A percentile compares a stretch with the other conserved stretches of the same genome.
phyloP scores from a whole-genome alignment of 805 yeast genomes.

The Ogataea minuta region DNA sequence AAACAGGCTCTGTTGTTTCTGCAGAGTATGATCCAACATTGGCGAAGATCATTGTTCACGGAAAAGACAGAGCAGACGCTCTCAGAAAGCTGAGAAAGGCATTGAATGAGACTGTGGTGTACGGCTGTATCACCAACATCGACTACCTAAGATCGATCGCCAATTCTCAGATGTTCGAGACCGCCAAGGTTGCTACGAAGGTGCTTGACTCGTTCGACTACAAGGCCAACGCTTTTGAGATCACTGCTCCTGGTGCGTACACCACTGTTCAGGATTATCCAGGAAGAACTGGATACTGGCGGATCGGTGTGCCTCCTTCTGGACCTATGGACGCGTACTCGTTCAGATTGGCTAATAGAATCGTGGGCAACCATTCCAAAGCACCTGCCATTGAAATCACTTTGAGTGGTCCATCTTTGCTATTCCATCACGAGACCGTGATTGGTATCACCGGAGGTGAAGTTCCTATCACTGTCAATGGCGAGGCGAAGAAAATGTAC shows the following conservation, averaged over 20 bases:
- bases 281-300: constrained; percentile 84
- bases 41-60: constrained; percentile 95
- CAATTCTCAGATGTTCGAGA: constrained; percentile 76
- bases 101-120: constrained; percentile 77
- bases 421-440: constrained; percentile 78
- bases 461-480: constrained; percentile 66
- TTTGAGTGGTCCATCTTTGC: constrained; percentile 77
- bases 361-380: constrained; percentile 79
- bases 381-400: constrained; percentile 94
- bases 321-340: constrained; percentile 97
- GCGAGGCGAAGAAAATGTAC: constrained; percentile 56
- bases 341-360: constrained; percentile 82
- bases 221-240: constrained; percentile 80
- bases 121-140: constrained; percentile 86
- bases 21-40: constrained; percentile 96
- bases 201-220: constrained; percentile 80
- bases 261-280: constrained; percentile 97
- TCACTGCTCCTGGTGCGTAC: constrained; percentile 86
- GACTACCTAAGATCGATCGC: constrained; percentile 89
- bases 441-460: constrained; percentile 88
- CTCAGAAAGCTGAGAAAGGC: constrained; percentile 74
- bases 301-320: constrained; percentile 95
- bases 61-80: constrained; percentile 84
- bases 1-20: constrained; percentile 80
- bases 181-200: constrained; percentile 83